A percentile compares a stretch with the other conserved stretches of the same genome.
Evolutionary conservation across 1,284 basidiomycete genomes (phyloP).

Genomic region (Neonothopanus nambi): DNA sequence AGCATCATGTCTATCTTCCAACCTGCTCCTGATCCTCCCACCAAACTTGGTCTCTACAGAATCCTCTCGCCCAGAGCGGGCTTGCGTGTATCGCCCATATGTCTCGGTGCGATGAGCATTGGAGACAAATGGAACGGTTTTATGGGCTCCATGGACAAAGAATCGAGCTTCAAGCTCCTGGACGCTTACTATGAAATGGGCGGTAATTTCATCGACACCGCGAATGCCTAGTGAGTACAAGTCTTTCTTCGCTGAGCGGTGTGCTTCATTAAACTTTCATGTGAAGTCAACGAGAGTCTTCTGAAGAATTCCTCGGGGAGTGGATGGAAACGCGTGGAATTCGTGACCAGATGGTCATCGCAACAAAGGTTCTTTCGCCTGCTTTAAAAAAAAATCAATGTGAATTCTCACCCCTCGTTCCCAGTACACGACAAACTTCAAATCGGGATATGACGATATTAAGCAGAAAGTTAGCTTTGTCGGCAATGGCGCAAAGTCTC

Average conservation of each 20-base stretch:
- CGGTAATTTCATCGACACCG: slow-evolving; percentile 15
- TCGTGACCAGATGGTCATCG: too few species aligned
- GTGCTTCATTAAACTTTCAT: not conserved
- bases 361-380: too few species aligned
- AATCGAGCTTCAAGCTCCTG: slow-evolving; percentile 40
- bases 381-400: too few species aligned
- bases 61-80: slow-evolving; percentile 39
- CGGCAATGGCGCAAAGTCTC: slow-evolving; percentile 49
- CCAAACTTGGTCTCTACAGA: slow-evolving; percentile 20
- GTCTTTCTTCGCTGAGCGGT: not conserved
- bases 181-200: slow-evolving; percentile 21
- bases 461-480: slow-evolving; percentile 40
- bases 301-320: too few species aligned
- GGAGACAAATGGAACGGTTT: slow-evolving; percentile 38
- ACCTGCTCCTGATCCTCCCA: slow-evolving; percentile 3
- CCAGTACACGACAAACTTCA: too few species aligned
- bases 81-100: slow-evolving; percentile 46
- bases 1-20: too few species aligned
- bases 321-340: too few species aligned
- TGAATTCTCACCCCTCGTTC: too few species aligned
- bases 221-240: slow-evolving; percentile 18
- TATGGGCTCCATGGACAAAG: too few species aligned
- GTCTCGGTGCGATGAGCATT: slow-evolving; percentile 50
- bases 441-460: slow-evolving; percentile 24
- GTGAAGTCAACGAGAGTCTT: slow-evolving; percentile 25